Evolutionary conservation across 768 basidiomycete species (phyloP), one percentile per base, ranked within the genome.

Genomic region (Hygrocybe punicea): DNA sequence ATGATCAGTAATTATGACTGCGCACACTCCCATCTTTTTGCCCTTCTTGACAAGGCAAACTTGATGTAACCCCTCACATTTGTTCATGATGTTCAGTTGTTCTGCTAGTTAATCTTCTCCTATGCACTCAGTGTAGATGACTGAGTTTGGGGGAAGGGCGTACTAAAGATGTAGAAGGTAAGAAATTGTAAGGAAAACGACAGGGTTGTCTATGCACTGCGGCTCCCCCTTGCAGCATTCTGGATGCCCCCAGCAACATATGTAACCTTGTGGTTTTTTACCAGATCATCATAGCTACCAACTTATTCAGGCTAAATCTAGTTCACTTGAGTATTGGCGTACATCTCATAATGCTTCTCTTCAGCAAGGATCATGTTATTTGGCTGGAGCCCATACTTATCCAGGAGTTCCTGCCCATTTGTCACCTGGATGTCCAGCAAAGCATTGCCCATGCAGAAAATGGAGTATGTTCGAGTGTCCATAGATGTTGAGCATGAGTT

Each of bases 161-260:
- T 98, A 99, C 96, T 98, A 8, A 4, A 8, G 29, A 29, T 29
- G 4, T 8, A n/a, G n/a, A n/a, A n/a, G n/a, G n/a, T n/a, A n/a
- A n/a, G n/a, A n/a, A 34, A 59, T 19, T 48, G 8, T 17, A 24
- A 33, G 14, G 11, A 35, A 19, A 14, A 25, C 3, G 34, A n/a
- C 4, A 21, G 19, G 19, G 1, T 21, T 21, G 25, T 17, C 21
- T 23, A 75, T 93, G 59, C 72, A 97, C 96, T 45, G 97, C 94
- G 63, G 96, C 97, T n/a, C 62, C 86, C 95, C 50, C 97, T 90
- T 56, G 96, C 95, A 66, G 95, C 85, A 68, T 99, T 99, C 72
- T 99, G 97, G 25, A 91, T 96, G 65, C 97, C 97, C 58, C 97
- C 97, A 53, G 97, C 96, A 53, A 98, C 95, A 67, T 94, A 99